Base-by-base conservation (phyloP, 2,329 filamentous ascomycete genomes). In the Apiospora marii region DNA sequence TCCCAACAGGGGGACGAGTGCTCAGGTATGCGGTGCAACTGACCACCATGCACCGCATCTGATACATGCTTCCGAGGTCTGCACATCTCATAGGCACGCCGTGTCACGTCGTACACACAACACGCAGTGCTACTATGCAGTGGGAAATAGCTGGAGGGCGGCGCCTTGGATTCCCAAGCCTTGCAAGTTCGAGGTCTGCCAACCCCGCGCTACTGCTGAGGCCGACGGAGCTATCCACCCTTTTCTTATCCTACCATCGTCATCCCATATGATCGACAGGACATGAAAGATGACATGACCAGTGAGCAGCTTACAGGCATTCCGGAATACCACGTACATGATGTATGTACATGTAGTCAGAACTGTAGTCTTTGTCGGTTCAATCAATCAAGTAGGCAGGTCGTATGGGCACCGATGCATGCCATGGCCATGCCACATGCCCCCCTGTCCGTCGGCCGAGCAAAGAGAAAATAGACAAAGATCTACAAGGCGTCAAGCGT, bases 361-460 rank as follows among this genome's bases (percentile, higher is more conserved):
- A 61, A 37, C 30, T 61, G 30, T 61, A 37, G 46, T n/a, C 46
- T 49, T 16, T 22, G 16, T 22, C 44, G 16, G 44, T 7, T 19
- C 22, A 48, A 19, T 48, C 44, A n/a, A 49, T 49, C 6, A 19
- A 6, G 44, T 7, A 48, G 44, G 46, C 19, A n/a, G 27, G 14
- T 58, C 27, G 51, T 34, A 58, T 58, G 24, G 51, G 13, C 27
- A 19, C 24, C 14, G 8, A 49, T 49, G 22, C 16, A 34, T 34
- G 51, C 53, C 27, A 37, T 61, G 53, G 30, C 53, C 53, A 34
- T 61, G 53, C 53, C 53, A 61, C 53, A 34, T 58, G 51, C 51
- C 51, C 51, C 49, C 27, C 24, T 51, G n/a, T 24, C 49, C 37
- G 37, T 41, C 37, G 37, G 49, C n/a, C 13, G 49, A 51, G 49